Percentiles rank a stretch among this genome's conserved stretches.
Evolutionary conservation across 73 alveolate species (phyloP).

Genomic region (Paramecium primaurelia): DNA sequence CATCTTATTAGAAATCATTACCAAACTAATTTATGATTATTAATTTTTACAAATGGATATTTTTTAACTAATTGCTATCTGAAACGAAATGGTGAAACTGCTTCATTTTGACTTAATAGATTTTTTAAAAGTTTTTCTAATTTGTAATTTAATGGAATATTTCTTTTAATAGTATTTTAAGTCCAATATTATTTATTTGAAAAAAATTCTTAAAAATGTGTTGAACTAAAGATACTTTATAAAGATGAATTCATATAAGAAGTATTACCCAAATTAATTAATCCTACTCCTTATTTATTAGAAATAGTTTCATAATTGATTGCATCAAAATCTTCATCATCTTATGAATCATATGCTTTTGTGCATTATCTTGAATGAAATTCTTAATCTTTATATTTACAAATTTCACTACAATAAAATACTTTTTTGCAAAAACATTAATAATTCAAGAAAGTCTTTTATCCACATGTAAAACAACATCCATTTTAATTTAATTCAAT

Average conservation of each 20-base stretch:
- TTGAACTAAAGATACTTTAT: constrained; percentile 39
- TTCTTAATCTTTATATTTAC: constrained; percentile 52
- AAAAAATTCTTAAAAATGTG: not conserved
- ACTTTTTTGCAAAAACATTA: constrained; percentile 9
- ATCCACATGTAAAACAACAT: not conserved
- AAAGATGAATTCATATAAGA: constrained; percentile 58
- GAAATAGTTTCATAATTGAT: not conserved
- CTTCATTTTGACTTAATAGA: not conserved
- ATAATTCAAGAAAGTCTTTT: not conserved
- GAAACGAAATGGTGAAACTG: constrained; percentile 29
- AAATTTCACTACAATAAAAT: constrained; percentile 39
- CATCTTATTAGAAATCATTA: constrained; percentile 28
- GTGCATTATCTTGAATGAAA: constrained; percentile 45
- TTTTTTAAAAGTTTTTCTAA: not conserved
- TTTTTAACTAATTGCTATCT: constrained; percentile 19
- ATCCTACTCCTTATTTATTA: not conserved
- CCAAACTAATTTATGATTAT: constrained; percentile 6
- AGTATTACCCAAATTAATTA: constrained; percentile 58
- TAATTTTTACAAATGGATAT: not conserved
- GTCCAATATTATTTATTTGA: not conserved
- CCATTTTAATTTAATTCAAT: not conserved
- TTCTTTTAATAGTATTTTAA: not conserved
- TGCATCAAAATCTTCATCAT: constrained; percentile 55
- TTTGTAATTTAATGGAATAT: not conserved
- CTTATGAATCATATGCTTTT: constrained; percentile 52